Conservation (phyloP, 768 basidiomycete species). For the Phaeotremella fagi region DNA sequence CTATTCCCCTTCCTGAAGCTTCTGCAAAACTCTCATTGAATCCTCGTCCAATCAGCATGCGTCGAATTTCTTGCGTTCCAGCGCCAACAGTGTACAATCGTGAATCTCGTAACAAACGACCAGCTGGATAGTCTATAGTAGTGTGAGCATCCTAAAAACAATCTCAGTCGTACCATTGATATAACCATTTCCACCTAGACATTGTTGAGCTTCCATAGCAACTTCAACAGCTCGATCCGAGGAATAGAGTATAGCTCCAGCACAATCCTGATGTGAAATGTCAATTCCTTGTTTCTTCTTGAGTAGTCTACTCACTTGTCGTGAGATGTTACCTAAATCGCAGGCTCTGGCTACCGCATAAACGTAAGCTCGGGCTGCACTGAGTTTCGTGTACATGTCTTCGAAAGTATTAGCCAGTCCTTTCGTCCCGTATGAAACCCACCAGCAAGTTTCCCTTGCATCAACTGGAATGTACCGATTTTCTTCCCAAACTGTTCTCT, state of each 20-base stretch:
- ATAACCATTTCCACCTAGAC: conserved; percentile 87
- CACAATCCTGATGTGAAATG: conserved; percentile 66
- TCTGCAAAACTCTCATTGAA: conserved; percentile 60
- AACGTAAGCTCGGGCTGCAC: conserved; percentile 81
- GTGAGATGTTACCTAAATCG: conserved; percentile 53
- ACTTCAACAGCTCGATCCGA: conserved; percentile 90
- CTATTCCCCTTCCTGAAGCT: conserved; percentile 29
- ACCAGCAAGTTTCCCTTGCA: conserved; percentile 68
- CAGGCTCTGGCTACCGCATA: conserved; percentile 90
- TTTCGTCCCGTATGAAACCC: too few species aligned
- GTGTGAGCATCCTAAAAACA: too few species aligned
- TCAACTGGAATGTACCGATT: conserved; percentile 86
- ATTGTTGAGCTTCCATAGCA: conserved; percentile 85
- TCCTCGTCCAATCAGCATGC: conserved; percentile 90
- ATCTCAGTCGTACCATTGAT: conserved; percentile 78
- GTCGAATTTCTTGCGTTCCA: conserved; percentile 91
- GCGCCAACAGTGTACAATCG: conserved; percentile 89
- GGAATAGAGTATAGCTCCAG: conserved; percentile 87
- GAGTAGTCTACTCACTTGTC: conserved; percentile 30
- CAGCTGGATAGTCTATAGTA: conserved; percentile 74
- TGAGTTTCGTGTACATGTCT: conserved; percentile 88
- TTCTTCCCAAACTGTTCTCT: conserved; percentile 84
- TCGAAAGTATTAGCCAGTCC: background rate
- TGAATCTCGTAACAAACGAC: conserved; percentile 79
- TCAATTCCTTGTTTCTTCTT: background rate